Conservation (phyloP, 345 rosid genomes). For the Syzygium oleosum region DNA sequence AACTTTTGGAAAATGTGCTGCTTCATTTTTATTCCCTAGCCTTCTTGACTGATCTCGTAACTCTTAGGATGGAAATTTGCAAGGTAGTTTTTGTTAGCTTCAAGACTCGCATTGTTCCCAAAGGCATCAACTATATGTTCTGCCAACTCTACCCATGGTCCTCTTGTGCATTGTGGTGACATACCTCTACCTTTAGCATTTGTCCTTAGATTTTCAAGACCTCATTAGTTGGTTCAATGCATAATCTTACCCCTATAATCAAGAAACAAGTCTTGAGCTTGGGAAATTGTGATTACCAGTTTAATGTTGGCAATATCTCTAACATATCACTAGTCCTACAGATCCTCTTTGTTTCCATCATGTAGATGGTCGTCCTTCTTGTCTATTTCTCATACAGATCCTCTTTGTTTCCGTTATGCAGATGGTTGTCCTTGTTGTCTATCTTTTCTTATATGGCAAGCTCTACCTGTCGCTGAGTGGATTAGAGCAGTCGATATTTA, state of each 20-base stretch:
- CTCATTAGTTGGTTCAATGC: background rate
- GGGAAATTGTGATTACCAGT: background rate
- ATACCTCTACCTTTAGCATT: background rate
- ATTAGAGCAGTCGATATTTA: constrained; percentile 70
- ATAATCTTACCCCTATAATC: background rate
- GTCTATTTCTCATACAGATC: background rate
- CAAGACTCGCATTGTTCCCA: background rate
- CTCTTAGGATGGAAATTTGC: background rate
- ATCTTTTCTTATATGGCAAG: constrained; percentile 77
- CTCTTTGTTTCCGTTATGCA: constrained; percentile 18
- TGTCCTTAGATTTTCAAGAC: background rate
- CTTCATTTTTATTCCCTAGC: background rate
- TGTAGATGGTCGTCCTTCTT: background rate
- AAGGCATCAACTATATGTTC: background rate
- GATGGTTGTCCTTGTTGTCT: constrained; percentile 69
- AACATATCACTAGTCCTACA: background rate
- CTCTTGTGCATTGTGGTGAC: background rate
- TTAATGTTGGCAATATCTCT: background rate
- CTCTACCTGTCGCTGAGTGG: constrained; percentile 87
- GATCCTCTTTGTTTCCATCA: background rate
- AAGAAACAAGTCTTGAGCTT: background rate
- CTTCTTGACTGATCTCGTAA: background rate
- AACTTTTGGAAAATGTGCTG: background rate
- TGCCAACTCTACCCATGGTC: background rate
- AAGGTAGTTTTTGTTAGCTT: background rate